Evolutionary conservation across 805 yeast genomes (phyloP).

Genomic region (Kuraishia hungarica): DNA sequence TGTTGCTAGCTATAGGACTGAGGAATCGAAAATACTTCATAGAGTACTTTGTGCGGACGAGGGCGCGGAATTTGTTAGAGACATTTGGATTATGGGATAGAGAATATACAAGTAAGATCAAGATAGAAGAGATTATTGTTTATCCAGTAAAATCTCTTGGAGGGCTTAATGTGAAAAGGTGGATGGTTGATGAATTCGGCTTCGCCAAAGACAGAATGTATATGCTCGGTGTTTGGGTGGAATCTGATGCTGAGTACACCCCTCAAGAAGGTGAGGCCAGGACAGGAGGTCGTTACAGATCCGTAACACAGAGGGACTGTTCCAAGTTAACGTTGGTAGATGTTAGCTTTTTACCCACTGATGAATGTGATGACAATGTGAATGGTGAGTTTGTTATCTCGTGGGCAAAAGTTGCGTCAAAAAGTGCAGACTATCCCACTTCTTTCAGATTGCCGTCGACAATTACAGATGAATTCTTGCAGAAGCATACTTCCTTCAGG

Average conservation of each 20-base stretch:
- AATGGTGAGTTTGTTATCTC: constrained; percentile 11
- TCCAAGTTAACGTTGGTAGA: constrained; percentile 9
- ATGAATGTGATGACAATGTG: neutral
- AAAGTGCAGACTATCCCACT: constrained; percentile 1
- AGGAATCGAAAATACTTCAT: neutral
- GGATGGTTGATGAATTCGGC: constrained; percentile 15
- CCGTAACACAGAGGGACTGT: constrained; percentile 15
- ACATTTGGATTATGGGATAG: neutral
- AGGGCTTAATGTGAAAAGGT: constrained; percentile 10
- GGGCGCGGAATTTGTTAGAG: neutral
- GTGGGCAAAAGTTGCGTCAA: constrained; percentile 6
- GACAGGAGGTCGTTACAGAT: constrained; percentile 5
- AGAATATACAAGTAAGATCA: neutral
- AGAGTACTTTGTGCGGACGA: neutral
- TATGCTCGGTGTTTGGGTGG: constrained; percentile 9
- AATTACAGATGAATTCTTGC: constrained; percentile 6
- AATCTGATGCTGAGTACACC: neutral
- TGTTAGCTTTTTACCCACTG: constrained; percentile 6
- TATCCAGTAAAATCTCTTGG: constrained; percentile 18
- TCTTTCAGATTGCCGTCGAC: constrained; percentile 11
- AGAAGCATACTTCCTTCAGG: neutral
- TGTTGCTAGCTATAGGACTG: neutral
- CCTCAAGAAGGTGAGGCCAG: constrained; percentile 8
- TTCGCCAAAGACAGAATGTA: constrained; percentile 18
- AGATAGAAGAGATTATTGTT: constrained; percentile 5